Conservation (phyloP, 805 yeast genomes). For the Middelhovenomyces tepae region DNA sequence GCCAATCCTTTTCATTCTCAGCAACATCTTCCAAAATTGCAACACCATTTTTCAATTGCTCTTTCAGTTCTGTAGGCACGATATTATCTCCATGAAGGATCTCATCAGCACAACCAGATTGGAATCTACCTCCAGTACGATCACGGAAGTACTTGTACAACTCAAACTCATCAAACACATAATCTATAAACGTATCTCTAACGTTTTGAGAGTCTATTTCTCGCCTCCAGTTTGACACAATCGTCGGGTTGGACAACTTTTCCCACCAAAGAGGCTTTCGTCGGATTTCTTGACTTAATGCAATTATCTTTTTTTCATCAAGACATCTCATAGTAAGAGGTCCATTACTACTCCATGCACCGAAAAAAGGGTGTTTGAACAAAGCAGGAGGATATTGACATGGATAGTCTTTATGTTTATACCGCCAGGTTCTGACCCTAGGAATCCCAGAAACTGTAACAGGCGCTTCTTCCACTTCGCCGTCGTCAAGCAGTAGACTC, state of each 20-base stretch:
- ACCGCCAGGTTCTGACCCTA: too few species aligned
- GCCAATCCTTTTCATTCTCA: conserved; percentile 26
- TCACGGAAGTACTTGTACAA: conserved; percentile 22
- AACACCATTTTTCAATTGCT: conserved; percentile 10
- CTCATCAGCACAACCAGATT: conserved; percentile 19
- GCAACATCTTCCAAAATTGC: conserved; percentile 13
- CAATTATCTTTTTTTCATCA: conserved; percentile 4
- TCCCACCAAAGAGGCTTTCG: conserved; percentile 26
- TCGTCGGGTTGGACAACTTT: conserved; percentile 20
- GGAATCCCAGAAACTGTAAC: too few species aligned
- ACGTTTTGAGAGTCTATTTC: conserved; percentile 15
- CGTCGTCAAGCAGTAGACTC: too few species aligned
- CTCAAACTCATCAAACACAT: conserved; percentile 26
- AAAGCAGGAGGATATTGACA: too few species aligned
- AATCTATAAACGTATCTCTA: conserved; percentile 21
- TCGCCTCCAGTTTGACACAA: conserved; percentile 24
- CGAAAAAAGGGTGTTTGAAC: too few species aligned
- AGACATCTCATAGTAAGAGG: too few species aligned
- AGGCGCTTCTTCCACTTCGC: too few species aligned
- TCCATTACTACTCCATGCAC: too few species aligned
- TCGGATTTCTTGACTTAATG: conserved; percentile 14
- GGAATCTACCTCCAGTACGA: conserved; percentile 13
- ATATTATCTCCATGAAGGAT: conserved; percentile 19
- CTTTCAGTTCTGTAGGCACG: conserved; percentile 13
- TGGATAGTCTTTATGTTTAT: too few species aligned